Evolutionary conservation across 371 early-diverging fungal species (phyloP), one percentile per base, ranked within the genome.

Genomic region (Globomyces sp.): DNA sequence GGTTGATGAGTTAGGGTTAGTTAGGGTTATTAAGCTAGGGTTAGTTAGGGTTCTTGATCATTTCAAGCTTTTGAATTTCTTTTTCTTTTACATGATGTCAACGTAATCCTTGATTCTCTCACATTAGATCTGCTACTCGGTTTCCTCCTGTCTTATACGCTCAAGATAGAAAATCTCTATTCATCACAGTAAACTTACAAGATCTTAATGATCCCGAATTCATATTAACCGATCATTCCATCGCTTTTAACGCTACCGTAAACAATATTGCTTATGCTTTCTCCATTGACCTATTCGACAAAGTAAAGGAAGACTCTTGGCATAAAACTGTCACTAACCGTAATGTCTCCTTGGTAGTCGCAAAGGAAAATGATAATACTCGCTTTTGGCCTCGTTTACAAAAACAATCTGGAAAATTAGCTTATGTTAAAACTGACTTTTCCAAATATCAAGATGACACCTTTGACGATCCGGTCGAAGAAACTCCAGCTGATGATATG

Each of bases 361-460:
- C 95, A 80, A 79, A 81, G 68, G 82, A 87, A 68, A 77, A 58
- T 34, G 13, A 79, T 49, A 83, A 79, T 37, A 57, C 73, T 39
- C 74, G 60, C 11, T 96, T 85, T 83, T 97, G 98, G 98, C 90
- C 91, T 11, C 85, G 92, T 49, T 81, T 97, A 71, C 86, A 83
- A 65, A 89, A 92, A 81, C 63, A 62, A 13, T 79, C 74, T 34
- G 74, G 48, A n/a, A 90, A 87, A 80, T 81, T 80, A 63, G 81
- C 86, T 76, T 98, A 83, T 67, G 70, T 96, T 64, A 92, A 93
- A 85, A 90, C 92, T 43, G 97, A 98, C 73, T 98, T 98, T 76
- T 70, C 85, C 57, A 88, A 77, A 71, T 98, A 94, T 93, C 86
- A 74, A 72, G 97, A 96, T 75, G 95, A 94, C 71, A 94, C 94